Conservation (phyloP, 106 monocot species). For the Triglochin maritima region DNA sequence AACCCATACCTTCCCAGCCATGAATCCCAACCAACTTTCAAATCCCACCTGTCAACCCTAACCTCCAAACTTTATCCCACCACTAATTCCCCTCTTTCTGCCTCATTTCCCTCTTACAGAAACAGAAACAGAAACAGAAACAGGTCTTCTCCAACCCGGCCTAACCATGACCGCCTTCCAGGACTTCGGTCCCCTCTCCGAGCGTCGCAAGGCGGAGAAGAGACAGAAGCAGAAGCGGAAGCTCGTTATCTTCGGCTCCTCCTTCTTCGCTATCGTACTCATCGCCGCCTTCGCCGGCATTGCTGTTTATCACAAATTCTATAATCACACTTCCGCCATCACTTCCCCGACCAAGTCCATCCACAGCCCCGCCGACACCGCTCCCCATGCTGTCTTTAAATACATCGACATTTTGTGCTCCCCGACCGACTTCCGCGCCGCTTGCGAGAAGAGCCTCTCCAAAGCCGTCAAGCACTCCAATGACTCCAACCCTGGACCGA, state of each 20-base stretch:
- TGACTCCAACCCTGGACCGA: constrained; percentile 25
- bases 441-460: neutral
- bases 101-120: neutral
- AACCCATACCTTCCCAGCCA: too few relatives aligned
- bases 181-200: constrained; percentile 19
- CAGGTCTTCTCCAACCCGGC: neutral
- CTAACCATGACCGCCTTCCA: constrained; percentile 9
- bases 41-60: too few relatives aligned
- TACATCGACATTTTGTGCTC: neutral
- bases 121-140: neutral
- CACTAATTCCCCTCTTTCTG: neutral
- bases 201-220: constrained; percentile 16
- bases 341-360: too few relatives aligned
- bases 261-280: neutral
- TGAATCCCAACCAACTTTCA: too few relatives aligned
- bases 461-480: neutral
- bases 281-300: neutral
- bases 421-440: neutral
- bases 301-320: neutral
- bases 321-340: too few relatives aligned
- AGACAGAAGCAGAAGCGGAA: constrained; percentile 10
- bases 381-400: too few relatives aligned
- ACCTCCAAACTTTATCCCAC: too few relatives aligned
- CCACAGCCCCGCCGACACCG: too few relatives aligned
- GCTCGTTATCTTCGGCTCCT: neutral